Evolutionary conservation across 331 rosid genomes (phyloP), one percentile per base, ranked within the genome.

Genomic region (Malus hybrid): DNA sequence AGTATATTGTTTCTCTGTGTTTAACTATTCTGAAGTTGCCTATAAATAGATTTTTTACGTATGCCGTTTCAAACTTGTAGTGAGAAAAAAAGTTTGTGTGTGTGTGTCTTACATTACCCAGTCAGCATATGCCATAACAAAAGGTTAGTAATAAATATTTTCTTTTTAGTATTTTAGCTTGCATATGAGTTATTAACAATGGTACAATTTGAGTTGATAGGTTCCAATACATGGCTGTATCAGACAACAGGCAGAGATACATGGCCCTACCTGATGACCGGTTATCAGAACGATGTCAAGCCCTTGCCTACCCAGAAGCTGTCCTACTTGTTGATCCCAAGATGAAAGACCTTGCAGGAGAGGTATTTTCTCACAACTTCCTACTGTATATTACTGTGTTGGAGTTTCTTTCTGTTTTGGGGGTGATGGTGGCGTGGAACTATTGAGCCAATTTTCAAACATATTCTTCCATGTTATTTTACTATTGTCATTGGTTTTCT

Each of bases 261-360:
- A 79, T 85, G 84, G 83, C 89, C 36, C 76, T 79, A 34, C 89
- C 86, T 50, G 89, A 85, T 60, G 89, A 82, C 28, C 84, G 86
- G 50, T 70, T 66, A 29, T 71, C 75, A 16, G 80, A 75, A 10
- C 73, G 83, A 69, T 81, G 89, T 78, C 86, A 83, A 74, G 56
- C 84, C 52, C 73, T 85, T 29, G 86, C 78, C 34, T 85, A 79
- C 34, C 76, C 80, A 2, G 88, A 85, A 46, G 88, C 86, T 70
- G 88, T 74, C 57, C 78, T 79, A 12, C 88, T 85, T 52, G 48
- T 65, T n/a, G 34, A 82, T 80, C 88, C 86, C 63, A 65, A 64
- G 29, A 73, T 56, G 36, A 71, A 75, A 12, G 84, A 77, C 76
- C 80, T 72, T 4, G 28, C 24, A 22, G 88, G 88, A 73, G 88